Evolutionary conservation across 192 early-diverging fungal species (phyloP).

Genomic region (Lunasporangiospora selenospora): DNA sequence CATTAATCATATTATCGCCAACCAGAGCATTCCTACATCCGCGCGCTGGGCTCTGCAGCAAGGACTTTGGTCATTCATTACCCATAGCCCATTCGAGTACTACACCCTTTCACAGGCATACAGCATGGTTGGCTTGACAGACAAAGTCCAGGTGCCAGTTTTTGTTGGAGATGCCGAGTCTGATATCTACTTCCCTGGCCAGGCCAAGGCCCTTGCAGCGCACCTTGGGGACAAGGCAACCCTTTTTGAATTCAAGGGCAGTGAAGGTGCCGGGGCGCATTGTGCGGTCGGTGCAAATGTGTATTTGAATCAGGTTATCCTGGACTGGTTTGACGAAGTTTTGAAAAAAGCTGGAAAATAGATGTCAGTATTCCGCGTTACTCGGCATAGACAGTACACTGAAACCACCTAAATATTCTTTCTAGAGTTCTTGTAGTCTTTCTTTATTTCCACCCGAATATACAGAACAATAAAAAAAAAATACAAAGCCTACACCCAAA

Average conservation of each 20-base stretch:
- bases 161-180: conserved; percentile 27
- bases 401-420: too few relatives aligned
- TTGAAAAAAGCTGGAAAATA: conserved; percentile 23
- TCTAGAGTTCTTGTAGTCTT: too few relatives aligned
- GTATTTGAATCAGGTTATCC: conserved; percentile 24
- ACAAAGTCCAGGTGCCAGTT: conserved; percentile 17
- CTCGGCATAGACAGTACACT: too few relatives aligned
- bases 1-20: conserved; percentile 18
- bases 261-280: conserved; percentile 22
- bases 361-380: too few relatives aligned
- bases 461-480: too few relatives aligned
- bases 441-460: too few relatives aligned
- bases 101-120: conserved; percentile 20
- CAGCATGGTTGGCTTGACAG: conserved; percentile 23
- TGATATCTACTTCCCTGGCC: conserved; percentile 24
- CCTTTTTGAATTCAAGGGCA: conserved; percentile 26
- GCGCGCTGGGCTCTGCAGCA: conserved; percentile 30
- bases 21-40: conserved; percentile 17
- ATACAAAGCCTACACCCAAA: too few relatives aligned
- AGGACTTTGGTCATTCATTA: conserved; percentile 23
- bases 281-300: conserved; percentile 18
- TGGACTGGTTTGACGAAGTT: conserved; percentile 28
- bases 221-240: conserved; percentile 25
- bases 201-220: conserved; percentile 21
- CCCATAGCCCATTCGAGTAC: conserved; percentile 24